These are phyloP conservation scores for Fusarium papillatum DNA, from an alignment of 2,329 filamentous ascomycete species.

Conservation along the genomic window DNA sequence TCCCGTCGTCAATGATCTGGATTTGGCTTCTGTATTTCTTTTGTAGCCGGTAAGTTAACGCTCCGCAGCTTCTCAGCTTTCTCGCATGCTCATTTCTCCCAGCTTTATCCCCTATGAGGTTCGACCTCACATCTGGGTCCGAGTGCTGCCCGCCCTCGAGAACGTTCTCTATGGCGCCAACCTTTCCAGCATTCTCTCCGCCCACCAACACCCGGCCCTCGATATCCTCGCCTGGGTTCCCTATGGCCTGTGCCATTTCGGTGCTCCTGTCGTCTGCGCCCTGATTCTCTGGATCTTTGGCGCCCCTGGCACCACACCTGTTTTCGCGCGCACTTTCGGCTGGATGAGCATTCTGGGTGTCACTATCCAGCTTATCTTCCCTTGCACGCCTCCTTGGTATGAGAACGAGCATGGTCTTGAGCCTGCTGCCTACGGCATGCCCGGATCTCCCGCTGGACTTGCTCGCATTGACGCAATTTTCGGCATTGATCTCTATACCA, in stretches of 20 bases:
- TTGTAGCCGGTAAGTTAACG: conserved; percentile 81
- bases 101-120: conserved; percentile 93
- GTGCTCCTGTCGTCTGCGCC: conserved; percentile 84
- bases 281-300: conserved; percentile 88
- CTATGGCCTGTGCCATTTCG: conserved; percentile 93
- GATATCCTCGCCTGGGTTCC: conserved; percentile 94
- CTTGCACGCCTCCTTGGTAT: conserved; percentile 97
- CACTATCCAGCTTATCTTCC: conserved; percentile 89
- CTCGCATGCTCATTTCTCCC: conserved; percentile 13
- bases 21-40: conserved; percentile 94
- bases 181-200: conserved; percentile 94
- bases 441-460: conserved; percentile 89
- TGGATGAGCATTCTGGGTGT: conserved; percentile 94
- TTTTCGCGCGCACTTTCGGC: conserved; percentile 89
- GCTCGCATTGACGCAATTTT: conserved; percentile 92
- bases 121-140: conserved; percentile 94
- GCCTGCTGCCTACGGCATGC: conserved; percentile 93
- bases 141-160: conserved; percentile 92
- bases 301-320: conserved; percentile 86
- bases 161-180: conserved; percentile 98
- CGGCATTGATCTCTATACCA: conserved; percentile 93
- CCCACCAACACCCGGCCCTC: conserved; percentile 85
- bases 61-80: background rate
- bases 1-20: conserved; percentile 88
- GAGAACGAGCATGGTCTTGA: conserved; percentile 93